Conservation (phyloP, 2,329 filamentous ascomycete species). For the Sodiomyces alkalinus region DNA sequence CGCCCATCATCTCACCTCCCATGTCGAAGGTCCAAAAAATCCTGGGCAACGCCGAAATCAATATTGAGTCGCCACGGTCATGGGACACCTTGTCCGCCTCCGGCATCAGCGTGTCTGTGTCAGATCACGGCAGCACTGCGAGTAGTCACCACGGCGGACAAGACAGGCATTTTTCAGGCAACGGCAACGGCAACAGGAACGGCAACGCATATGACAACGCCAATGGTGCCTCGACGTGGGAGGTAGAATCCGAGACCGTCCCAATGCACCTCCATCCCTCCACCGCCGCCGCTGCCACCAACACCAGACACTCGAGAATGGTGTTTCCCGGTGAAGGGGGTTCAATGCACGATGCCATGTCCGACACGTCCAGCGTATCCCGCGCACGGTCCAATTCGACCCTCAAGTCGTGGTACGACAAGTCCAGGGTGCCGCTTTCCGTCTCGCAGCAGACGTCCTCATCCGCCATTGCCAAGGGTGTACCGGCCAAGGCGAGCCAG, state of each 20-base stretch:
- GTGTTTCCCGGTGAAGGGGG: conserved; percentile 2
- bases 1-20: conserved; percentile 17
- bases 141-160: conserved; percentile 14
- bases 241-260: conserved; percentile 31
- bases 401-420: conserved; percentile 42
- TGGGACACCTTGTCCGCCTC: conserved; percentile 29
- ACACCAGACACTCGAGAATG: conserved; percentile 6
- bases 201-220: conserved; percentile 13
- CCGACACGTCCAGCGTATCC: conserved; percentile 28
- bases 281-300: too few relatives aligned
- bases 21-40: conserved; percentile 37
- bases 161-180: conserved; percentile 4
- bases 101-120: conserved; percentile 27
- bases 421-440: conserved; percentile 37
- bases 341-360: conserved; percentile 9
- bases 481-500: conserved; percentile 30
- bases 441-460: conserved; percentile 44
- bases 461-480: conserved; percentile 41
- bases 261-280: conserved; percentile 16
- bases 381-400: conserved; percentile 38
- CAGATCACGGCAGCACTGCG: conserved; percentile 22
- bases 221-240: conserved; percentile 20
- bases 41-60: conserved; percentile 29
- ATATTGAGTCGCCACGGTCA: conserved; percentile 19
- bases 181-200: conserved; percentile 12